phyloP scores from a whole-genome alignment of 257 asterid species.

The Solanum pennellii region DNA sequence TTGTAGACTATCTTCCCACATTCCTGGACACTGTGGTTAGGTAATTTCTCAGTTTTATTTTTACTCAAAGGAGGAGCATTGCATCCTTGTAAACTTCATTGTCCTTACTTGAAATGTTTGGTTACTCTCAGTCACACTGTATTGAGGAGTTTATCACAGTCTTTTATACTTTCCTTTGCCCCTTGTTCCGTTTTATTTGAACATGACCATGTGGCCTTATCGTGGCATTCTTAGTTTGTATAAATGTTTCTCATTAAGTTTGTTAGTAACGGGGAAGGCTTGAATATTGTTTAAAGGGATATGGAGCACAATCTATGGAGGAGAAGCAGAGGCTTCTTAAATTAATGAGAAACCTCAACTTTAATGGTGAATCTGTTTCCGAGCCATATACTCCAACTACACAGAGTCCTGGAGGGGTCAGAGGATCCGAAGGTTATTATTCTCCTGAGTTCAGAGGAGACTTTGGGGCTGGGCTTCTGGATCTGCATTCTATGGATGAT shows the following conservation, averaged over 20 bases:
- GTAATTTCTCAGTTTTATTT: background rate
- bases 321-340: conserved; percentile 95
- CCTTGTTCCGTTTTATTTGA: background rate
- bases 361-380: conserved; percentile 74
- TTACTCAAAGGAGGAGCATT: background rate
- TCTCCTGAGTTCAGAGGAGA: conserved; percentile 92
- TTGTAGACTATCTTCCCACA: background rate
- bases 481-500: conserved; percentile 96
- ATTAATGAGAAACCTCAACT: conserved; percentile 90
- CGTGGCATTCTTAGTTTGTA: background rate
- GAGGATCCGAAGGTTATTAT: conserved; percentile 54
- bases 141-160: background rate
- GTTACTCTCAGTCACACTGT: background rate
- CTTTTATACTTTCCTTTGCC: background rate
- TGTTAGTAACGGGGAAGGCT: background rate
- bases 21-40: background rate
- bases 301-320: conserved; percentile 93
- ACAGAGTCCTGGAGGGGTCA: conserved; percentile 57
- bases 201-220: background rate
- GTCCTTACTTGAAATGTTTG: background rate
- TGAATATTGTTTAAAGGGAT: conserved; percentile 34
- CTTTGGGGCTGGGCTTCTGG: conserved; percentile 94
- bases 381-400: conserved; percentile 72
- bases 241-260: background rate
- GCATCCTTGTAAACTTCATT: background rate